These are phyloP conservation scores for Kalmusia sp. DNA, from an alignment of 2,329 filamentous ascomycete genomes.

Conservation along the genomic window DNA sequence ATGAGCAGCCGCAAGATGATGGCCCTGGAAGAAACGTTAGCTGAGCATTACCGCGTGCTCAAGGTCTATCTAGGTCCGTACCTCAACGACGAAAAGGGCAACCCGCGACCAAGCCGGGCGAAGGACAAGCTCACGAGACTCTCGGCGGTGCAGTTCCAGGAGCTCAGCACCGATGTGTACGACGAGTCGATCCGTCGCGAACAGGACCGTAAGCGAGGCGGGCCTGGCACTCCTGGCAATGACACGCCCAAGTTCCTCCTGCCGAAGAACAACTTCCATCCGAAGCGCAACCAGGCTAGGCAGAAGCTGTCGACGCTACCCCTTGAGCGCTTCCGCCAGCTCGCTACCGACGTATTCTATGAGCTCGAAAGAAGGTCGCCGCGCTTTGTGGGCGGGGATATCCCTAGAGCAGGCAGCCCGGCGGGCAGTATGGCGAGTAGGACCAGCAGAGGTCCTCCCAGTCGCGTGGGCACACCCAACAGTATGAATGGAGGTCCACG, in stretches of 20 bases:
- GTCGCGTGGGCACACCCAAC: slow-evolving; percentile 64
- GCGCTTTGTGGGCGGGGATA: slow-evolving; percentile 73
- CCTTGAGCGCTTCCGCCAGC: slow-evolving; percentile 83
- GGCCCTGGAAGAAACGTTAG: slow-evolving; percentile 72
- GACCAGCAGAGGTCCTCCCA: slow-evolving; percentile 64
- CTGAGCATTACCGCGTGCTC: slow-evolving; percentile 82
- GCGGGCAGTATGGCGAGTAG: slow-evolving; percentile 61
- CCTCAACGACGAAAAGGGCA: slow-evolving; percentile 76
- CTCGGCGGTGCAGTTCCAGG: slow-evolving; percentile 92
- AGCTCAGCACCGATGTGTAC: slow-evolving; percentile 96
- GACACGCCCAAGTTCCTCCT: slow-evolving; percentile 68
- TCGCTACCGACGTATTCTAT: slow-evolving; percentile 95
- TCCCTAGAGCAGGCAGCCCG: slow-evolving; percentile 71
- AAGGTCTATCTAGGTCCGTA: slow-evolving; percentile 76
- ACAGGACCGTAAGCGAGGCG: slow-evolving; percentile 59
- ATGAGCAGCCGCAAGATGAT: slow-evolving; percentile 65
- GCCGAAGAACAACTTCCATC: slow-evolving; percentile 90
- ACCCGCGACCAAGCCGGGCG: slow-evolving; percentile 82
- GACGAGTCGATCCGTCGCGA: slow-evolving; percentile 92
- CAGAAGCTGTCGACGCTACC: slow-evolving; percentile 93
- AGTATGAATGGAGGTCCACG: slow-evolving; percentile 56
- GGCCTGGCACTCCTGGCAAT: slow-evolving; percentile 56
- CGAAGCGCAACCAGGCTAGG: slow-evolving; percentile 96
- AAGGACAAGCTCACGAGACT: slow-evolving; percentile 92
- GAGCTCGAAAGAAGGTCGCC: slow-evolving; percentile 92